Base-by-base conservation (phyloP, 257 asterid genomes). In the Rubia yunnanensis region DNA sequence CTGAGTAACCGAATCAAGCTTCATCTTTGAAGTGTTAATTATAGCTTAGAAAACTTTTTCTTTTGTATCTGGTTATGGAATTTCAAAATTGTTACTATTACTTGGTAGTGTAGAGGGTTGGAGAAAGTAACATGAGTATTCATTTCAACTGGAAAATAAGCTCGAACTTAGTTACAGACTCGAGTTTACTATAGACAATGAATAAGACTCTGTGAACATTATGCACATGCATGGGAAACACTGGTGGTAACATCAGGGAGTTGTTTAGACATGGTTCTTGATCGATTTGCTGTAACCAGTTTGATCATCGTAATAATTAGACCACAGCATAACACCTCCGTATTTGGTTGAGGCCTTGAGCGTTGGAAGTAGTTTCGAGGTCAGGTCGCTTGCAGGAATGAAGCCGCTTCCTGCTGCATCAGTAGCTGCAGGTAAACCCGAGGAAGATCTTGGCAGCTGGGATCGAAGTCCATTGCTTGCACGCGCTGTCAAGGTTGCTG, bases 351-450 rank as follows among this genome's bases (percentile, higher is more conserved):
- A 74, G 2, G 53, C 68, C 60, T 69, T 69, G 22, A 73, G 24
- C 35, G 41, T 3, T 28, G 74, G 78, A 34, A 74, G 70, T 7
- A 74, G 57, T 64, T 74, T 62, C 8, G 74, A 63, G 56, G 67
- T 57, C 3, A 69, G 60, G 22, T 68, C 71, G 39, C 18, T 27
- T 0, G 67, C 74, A 24, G 78, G 75, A 60, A 70, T 74, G 48
- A 65, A 74, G n/a, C 75, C 79, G 54, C 75, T 74, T 60, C 75
- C 79, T 17, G 75, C 75, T 15, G 79, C 79, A 58, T 49, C 72
- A 7, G 74, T 64, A 49, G 75, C 74, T 8, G 75, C 75, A 9
- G 75, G 74, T 35, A 74, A n/a, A 64, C 5, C 79, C 72, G 11
- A 69, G 72, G 49, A 64, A 74, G 24, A 74, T 64, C 61, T 70